Evolutionary conservation across 2,329 filamentous ascomycete species (phyloP), one percentile per base, ranked within the genome.

Genomic region (Scopulariopsis brevicaulis): DNA sequence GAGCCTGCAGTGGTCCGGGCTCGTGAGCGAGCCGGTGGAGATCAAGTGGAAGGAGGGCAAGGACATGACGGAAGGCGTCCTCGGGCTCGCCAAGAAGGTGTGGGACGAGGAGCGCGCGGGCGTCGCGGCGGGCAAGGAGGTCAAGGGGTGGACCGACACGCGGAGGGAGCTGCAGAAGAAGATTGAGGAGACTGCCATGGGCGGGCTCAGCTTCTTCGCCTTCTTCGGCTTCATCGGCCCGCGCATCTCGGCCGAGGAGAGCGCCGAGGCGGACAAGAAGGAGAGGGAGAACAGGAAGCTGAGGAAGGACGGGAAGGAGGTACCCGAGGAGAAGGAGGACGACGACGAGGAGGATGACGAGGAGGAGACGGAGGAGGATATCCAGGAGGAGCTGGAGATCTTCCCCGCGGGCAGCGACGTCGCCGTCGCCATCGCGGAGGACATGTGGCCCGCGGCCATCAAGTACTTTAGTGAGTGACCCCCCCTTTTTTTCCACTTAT

Each of bases 321-420:
- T 71, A 6, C 67, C 68, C 2, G 64, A 65, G 48, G 67, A 70
- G 3, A 71, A 74, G 2, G 77, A 81, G 2, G 76, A 80, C 5
- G 74, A 83, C 0, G 78, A 83, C 6, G 46, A 50, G 15, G 57
- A 75, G 2, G 74, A 81, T 0, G 81, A 85, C 0, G 80, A 85
- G 0, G 78, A 88, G 0, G 82, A 85, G 0, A 81, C 85, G 0
- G 76, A 80, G 1, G 78, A 81, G 1, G 74, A 83, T 34, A 82
- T 86, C 62, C 81, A 86, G 63, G 80, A 85, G 61, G 83, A 85
- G 57, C 79, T 86, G 54, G 93, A 96, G 72, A 86, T 96, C 64
- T 96, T 94, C 77, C 87, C 89, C n/a, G 84, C 84, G 51, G 93
- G 89, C 24, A 90, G 95, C 64, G 87, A 92, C 61, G 72, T 97